A percentile compares a stretch with the other conserved stretches of the same genome.
phyloP scores from a whole-genome alignment of 2,329 filamentous ascomycete genomes.

The Scedosporium minutisporum region DNA sequence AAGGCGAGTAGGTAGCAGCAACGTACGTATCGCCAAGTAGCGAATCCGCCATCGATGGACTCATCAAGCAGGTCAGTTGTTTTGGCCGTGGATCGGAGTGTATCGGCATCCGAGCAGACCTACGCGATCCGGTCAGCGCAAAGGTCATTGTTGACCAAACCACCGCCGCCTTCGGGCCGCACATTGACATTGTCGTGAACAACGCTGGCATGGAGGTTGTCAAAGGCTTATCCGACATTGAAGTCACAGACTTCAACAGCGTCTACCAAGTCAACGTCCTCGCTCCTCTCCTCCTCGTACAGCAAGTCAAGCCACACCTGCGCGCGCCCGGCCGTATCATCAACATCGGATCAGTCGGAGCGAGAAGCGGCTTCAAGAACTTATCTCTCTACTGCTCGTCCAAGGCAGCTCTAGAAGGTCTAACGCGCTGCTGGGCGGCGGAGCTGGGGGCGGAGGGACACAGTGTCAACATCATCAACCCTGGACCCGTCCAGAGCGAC shows the following conservation, averaged over 20 bases:
- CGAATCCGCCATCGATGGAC: slow-evolving; percentile 6
- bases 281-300: slow-evolving; percentile 41
- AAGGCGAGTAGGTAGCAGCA: slow-evolving; percentile 10
- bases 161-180: slow-evolving; percentile 8
- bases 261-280: slow-evolving; percentile 51
- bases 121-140: slow-evolving; percentile 11
- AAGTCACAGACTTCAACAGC: slow-evolving; percentile 37
- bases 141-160: slow-evolving; percentile 23
- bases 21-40: slow-evolving; percentile 13
- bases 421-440: slow-evolving; percentile 48
- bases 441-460: slow-evolving; percentile 47
- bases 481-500: slow-evolving; percentile 49
- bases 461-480: slow-evolving; percentile 51
- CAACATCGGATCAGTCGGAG: slow-evolving; percentile 48
- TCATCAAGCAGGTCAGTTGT: slow-evolving; percentile 10
- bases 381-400: slow-evolving; percentile 43
- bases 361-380: slow-evolving; percentile 32
- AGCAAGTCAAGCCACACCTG: slow-evolving; percentile 42
- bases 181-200: slow-evolving; percentile 25
- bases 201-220: slow-evolving; percentile 28
- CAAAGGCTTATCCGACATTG: slow-evolving; percentile 28
- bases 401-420: slow-evolving; percentile 50
- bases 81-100: slow-evolving; percentile 6
- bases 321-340: slow-evolving; percentile 38
- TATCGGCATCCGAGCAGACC: slow-evolving; percentile 14